A percentile compares a stretch with the other conserved stretches of the same genome.
phyloP scores from a whole-genome alignment of 257 asterid species.

The Penstemon newberryi region DNA sequence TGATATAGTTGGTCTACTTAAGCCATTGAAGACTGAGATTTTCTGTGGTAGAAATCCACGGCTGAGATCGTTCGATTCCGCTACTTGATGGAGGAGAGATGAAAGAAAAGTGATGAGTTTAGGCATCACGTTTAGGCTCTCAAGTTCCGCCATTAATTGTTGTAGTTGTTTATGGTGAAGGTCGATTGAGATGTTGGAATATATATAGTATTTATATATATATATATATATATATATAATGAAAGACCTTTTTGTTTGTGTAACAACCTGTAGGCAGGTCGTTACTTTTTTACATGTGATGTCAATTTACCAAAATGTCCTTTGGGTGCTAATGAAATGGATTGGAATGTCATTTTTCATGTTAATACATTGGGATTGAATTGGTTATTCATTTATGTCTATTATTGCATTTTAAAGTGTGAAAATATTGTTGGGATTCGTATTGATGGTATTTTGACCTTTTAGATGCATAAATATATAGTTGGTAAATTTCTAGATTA shows the following conservation, averaged over 20 bases:
- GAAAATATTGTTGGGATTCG: neutral
- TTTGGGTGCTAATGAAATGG: slow-evolving; percentile 27
- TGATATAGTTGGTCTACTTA: slow-evolving; percentile 71
- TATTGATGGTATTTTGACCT: neutral
- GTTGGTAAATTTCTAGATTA: slow-evolving; percentile 5
- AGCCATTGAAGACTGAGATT: slow-evolving; percentile 80
- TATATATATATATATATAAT: too few relatives aligned
- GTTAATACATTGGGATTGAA: neutral
- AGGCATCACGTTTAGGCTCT: slow-evolving; percentile 57
- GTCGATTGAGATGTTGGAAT: slow-evolving; percentile 33
- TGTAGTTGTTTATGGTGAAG: slow-evolving; percentile 9
- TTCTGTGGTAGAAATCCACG: slow-evolving; percentile 40
- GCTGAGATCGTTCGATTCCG: slow-evolving; percentile 71
- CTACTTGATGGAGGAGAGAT: slow-evolving; percentile 67
- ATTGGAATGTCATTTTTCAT: slow-evolving; percentile 21
- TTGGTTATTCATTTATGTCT: neutral
- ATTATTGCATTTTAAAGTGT: neutral
- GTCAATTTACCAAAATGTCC: slow-evolving; percentile 35
- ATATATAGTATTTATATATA: neutral
- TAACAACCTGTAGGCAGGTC: slow-evolving; percentile 53
- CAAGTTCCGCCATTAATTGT: slow-evolving; percentile 69
- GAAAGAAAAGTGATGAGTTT: slow-evolving; percentile 73
- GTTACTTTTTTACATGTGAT: slow-evolving; percentile 33
- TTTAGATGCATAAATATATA: neutral
- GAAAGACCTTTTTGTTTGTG: neutral